Evolutionary conservation across 495 filamentous ascomycete species (phyloP).

Genomic region (Xylaria bambusicola): DNA sequence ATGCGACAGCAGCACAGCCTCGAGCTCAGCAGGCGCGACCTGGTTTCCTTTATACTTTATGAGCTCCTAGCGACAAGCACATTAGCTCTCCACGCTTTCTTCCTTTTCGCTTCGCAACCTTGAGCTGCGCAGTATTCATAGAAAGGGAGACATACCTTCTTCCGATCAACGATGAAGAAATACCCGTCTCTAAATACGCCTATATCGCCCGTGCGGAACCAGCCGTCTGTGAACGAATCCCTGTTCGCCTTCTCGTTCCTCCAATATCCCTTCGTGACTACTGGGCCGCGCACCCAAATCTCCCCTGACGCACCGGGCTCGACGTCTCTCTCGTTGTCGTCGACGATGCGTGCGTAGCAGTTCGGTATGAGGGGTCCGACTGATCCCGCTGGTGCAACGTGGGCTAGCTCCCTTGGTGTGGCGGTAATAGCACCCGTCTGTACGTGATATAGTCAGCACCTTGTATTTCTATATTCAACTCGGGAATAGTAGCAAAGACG

Average conservation of each 20-base stretch:
- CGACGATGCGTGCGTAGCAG: conserved; percentile 50
- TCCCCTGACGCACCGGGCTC: conserved; percentile 42
- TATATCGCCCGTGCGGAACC: conserved; percentile 76
- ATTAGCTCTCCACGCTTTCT: background rate
- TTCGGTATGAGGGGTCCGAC: conserved; percentile 64
- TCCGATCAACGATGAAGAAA: conserved; percentile 66
- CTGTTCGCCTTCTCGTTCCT: conserved; percentile 62
- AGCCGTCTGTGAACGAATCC: conserved; percentile 58
- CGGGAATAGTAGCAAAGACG: background rate
- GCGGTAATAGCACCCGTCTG: conserved; percentile 32
- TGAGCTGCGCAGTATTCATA: too few relatives aligned
- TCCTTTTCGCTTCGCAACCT: too few relatives aligned
- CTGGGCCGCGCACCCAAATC: conserved; percentile 47
- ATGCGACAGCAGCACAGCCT: conserved; percentile 61
- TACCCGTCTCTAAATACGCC: conserved; percentile 53
- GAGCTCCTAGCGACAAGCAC: conserved; percentile 29
- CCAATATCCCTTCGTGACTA: conserved; percentile 69
- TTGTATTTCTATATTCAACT: too few relatives aligned
- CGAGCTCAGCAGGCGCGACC: conserved; percentile 78
- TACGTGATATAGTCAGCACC: background rate
- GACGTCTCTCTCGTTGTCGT: conserved; percentile 44
- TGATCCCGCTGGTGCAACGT: conserved; percentile 30
- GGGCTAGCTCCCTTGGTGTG: conserved; percentile 7
- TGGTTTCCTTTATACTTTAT: conserved; percentile 66
- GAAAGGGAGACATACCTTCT: conserved; percentile 57